phyloP scores from a whole-genome alignment of 1,139 yeast genomes.

The Magnusiomyces tetraspermus region DNA sequence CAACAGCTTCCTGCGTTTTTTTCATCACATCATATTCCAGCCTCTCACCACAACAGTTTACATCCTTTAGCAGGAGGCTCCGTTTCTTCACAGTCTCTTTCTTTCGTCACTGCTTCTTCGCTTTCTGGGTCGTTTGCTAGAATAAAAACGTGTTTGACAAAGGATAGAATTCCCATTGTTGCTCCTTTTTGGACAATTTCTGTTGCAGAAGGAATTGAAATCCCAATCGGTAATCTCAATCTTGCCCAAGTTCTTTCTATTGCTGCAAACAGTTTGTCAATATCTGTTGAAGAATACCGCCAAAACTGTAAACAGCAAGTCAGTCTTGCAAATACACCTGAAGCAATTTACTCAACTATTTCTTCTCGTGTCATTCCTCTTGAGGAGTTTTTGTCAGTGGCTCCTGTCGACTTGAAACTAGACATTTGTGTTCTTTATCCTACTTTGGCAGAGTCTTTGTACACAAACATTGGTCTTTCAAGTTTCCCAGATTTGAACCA shows the following conservation, averaged over 20 bases:
- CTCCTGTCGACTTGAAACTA: conserved; percentile 54
- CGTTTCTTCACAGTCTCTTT: conserved; percentile 37
- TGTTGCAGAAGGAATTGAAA: conserved; percentile 42
- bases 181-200: conserved; percentile 63
- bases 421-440: conserved; percentile 79
- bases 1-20: conserved; percentile 4
- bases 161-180: conserved; percentile 80
- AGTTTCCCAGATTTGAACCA: conserved; percentile 46
- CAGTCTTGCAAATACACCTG: conserved; percentile 26
- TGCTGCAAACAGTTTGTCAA: conserved; percentile 10
- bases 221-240: conserved; percentile 41
- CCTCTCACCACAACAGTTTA: background rate
- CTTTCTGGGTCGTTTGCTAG: conserved; percentile 71
- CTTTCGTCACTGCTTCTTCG: conserved; percentile 88
- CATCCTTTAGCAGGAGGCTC: background rate
- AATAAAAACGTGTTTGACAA: conserved; percentile 58
- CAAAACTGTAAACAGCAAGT: conserved; percentile 24
- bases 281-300: conserved; percentile 1
- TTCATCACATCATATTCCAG: conserved; percentile 5
- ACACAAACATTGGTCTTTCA: conserved; percentile 39
- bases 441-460: conserved; percentile 52
- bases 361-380: conserved; percentile 46
- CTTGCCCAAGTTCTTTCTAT: conserved; percentile 36
- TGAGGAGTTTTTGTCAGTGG: conserved; percentile 44
- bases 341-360: conserved; percentile 30